Evolutionary conservation across 2,329 filamentous ascomycete species (phyloP).

Genomic region (Geosmithia morbida): DNA sequence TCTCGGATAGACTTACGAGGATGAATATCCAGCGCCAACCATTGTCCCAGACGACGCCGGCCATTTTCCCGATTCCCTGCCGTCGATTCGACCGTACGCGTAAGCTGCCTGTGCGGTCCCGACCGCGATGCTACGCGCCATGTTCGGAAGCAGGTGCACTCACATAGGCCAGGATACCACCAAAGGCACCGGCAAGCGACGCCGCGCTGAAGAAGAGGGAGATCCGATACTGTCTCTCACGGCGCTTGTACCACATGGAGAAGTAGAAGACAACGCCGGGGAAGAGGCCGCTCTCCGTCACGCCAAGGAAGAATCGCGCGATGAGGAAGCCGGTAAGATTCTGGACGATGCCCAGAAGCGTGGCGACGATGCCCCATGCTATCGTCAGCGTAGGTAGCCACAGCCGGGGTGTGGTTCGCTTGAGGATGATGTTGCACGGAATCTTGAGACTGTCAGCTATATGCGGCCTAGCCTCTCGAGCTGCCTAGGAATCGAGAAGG

Average conservation of each 20-base stretch:
- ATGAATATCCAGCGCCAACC: constrained; percentile 49
- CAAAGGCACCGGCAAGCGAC: constrained; percentile 39
- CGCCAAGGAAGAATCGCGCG: constrained; percentile 39
- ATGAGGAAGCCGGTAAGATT: constrained; percentile 35
- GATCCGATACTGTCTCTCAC: constrained; percentile 38
- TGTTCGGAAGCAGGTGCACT: too few relatives aligned
- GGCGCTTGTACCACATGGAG: constrained; percentile 40
- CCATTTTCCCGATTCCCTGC: constrained; percentile 39
- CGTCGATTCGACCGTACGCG: too few relatives aligned
- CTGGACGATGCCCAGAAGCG: constrained; percentile 29
- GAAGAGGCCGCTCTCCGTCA: constrained; percentile 37
- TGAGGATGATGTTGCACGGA: constrained; percentile 48
- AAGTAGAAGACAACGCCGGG: constrained; percentile 35
- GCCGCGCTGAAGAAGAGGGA: constrained; percentile 42
- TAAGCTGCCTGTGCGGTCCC: too few relatives aligned
- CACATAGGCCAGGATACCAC: constrained; percentile 39
- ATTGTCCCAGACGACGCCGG: constrained; percentile 32
- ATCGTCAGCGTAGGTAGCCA: constrained; percentile 45
- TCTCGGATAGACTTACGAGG: constrained; percentile 20
- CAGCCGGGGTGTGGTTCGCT: constrained; percentile 39
- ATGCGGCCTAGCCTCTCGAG: too few relatives aligned
- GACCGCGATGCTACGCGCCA: too few relatives aligned
- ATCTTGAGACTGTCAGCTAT: constrained; percentile 15
- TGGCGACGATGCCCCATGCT: constrained; percentile 30
- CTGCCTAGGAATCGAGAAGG: too few relatives aligned